Evolutionary conservation across 176 grass and related monocot species (phyloP).

Genomic region (Themeda triandra): DNA sequence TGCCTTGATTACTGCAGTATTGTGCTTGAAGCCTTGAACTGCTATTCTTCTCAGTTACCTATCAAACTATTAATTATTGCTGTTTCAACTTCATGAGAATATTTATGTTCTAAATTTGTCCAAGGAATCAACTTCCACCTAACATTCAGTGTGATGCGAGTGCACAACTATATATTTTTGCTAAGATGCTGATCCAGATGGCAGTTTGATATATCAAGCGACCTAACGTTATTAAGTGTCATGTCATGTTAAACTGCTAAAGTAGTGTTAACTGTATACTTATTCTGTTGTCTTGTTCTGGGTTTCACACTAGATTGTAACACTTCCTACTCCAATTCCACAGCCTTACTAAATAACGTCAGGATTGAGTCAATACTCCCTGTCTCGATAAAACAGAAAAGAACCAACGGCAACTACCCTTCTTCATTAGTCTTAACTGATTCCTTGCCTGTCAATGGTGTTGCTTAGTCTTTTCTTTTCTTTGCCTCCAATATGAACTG

Average conservation of each 20-base stretch:
- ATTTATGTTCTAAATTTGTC: neutral
- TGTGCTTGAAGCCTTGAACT: slow-evolving; percentile 15
- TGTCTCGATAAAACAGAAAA: neutral
- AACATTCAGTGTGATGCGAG: neutral
- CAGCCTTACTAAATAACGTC: slow-evolving; percentile 7
- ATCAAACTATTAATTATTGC: neutral
- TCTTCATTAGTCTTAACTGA: slow-evolving; percentile 4
- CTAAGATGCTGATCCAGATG: neutral
- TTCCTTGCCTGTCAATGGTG: neutral
- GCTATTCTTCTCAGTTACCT: neutral
- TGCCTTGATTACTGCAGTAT: neutral
- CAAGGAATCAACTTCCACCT: neutral
- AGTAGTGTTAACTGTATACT: neutral
- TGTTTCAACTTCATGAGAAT: neutral
- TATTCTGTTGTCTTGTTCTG: neutral
- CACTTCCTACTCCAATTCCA: neutral
- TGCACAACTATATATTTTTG: neutral
- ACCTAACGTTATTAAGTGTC: neutral
- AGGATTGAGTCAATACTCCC: neutral
- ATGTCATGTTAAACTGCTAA: neutral
- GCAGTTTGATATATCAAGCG: neutral
- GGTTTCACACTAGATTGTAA: neutral
- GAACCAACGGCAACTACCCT: neutral
- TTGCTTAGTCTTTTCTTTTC: neutral
- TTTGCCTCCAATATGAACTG: neutral